phyloP scores from a whole-genome alignment of 371 early-diverging fungal genomes.

The Amoeboaphelidium protococcarum region DNA sequence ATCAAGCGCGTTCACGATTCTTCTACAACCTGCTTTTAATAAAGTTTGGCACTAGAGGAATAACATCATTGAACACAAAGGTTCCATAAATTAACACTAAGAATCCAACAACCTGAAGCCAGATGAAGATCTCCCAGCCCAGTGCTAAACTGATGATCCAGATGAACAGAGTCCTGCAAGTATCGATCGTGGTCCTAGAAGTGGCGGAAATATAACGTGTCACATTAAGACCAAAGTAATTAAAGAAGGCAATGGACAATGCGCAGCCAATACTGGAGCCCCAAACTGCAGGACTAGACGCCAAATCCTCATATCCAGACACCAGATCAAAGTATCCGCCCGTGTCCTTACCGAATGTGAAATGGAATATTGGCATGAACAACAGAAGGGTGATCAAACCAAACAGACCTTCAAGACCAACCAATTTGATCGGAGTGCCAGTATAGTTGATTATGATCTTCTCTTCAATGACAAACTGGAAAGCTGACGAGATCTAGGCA shows the following conservation, averaged over 20 bases:
- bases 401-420: constrained; percentile 76
- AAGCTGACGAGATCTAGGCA: constrained; percentile 72
- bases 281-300: constrained; percentile 32
- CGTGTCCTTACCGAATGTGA: constrained; percentile 26
- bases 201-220: constrained; percentile 62
- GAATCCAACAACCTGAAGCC: constrained; percentile 69
- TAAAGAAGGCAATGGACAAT: constrained; percentile 69
- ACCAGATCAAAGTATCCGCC: constrained; percentile 51
- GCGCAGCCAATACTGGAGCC: constrained; percentile 46
- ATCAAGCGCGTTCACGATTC: no score
- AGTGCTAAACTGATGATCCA: constrained; percentile 67
- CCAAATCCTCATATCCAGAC: constrained; percentile 41
- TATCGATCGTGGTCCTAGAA: constrained; percentile 73
- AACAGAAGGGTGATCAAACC: constrained; percentile 40
- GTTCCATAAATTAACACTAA: constrained; percentile 47
- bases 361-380: constrained; percentile 47
- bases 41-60: constrained; percentile 29
- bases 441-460: constrained; percentile 50
- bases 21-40: no score
- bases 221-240: constrained; percentile 77
- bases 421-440: constrained; percentile 56
- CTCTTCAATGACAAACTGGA: constrained; percentile 84
- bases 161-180: constrained; percentile 72
- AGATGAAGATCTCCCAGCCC: constrained; percentile 78
- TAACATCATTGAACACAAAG: constrained; percentile 63